Evolutionary conservation across 371 early-diverging fungal species (phyloP).

Genomic region (Quaeritorhiza haematococci): DNA sequence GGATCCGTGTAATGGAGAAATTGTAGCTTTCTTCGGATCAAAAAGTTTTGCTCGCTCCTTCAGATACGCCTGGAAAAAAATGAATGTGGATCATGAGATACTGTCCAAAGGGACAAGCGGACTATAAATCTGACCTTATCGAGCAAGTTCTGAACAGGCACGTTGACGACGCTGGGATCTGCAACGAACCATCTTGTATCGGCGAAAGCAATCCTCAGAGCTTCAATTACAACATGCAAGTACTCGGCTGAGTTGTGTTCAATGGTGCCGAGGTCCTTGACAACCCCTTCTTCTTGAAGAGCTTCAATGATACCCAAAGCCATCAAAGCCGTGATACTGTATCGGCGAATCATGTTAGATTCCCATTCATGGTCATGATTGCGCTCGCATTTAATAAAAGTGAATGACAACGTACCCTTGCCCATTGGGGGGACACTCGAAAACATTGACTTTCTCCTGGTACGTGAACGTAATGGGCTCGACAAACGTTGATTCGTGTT

Average conservation of each 20-base stretch:
- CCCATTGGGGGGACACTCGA: slow-evolving; percentile 78
- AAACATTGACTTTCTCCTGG: slow-evolving; percentile 50
- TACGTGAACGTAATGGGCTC: slow-evolving; percentile 67
- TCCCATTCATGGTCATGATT: neutral
- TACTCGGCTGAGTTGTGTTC: slow-evolving; percentile 59
- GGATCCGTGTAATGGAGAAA: slow-evolving; percentile 47
- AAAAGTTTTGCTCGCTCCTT: slow-evolving; percentile 52
- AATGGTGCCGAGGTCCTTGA: slow-evolving; percentile 25
- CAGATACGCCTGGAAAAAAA: slow-evolving; percentile 48
- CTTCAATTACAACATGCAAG: slow-evolving; percentile 65
- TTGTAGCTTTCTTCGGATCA: slow-evolving; percentile 42
- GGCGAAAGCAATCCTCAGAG: slow-evolving; percentile 69
- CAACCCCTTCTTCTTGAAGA: slow-evolving; percentile 41
- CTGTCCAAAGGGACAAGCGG: neutral
- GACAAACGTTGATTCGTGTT: slow-evolving; percentile 52
- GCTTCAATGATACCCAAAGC: slow-evolving; percentile 67
- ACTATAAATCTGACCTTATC: slow-evolving; percentile 30
- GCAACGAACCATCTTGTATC: slow-evolving; percentile 63
- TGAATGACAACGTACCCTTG: slow-evolving; percentile 58
- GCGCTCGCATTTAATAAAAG: too few species aligned
- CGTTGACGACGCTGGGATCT: slow-evolving; percentile 58
- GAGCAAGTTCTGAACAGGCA: slow-evolving; percentile 48
- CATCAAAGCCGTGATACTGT: too few species aligned
- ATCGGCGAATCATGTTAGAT: slow-evolving; percentile 36
- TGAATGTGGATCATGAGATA: neutral